These are phyloP conservation scores for Candida khao-thaluensis DNA, from an alignment of 805 yeast genomes.

Conservation along the genomic window DNA sequence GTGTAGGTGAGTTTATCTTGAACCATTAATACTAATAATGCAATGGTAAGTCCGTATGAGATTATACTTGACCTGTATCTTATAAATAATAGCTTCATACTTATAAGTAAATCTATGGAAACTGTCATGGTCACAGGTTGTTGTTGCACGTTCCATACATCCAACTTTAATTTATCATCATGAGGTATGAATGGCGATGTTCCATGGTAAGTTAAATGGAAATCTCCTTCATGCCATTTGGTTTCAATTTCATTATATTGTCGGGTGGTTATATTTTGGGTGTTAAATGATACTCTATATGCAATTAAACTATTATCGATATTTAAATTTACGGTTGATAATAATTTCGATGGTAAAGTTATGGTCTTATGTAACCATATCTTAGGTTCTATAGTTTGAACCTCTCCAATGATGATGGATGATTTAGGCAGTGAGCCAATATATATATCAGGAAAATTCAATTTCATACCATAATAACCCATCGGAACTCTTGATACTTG, in stretches of 20 bases:
- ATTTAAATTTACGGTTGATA: conserved; percentile 9
- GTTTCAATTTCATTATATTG: conserved; percentile 76
- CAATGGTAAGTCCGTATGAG: conserved; percentile 64
- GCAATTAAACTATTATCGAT: conserved; percentile 14
- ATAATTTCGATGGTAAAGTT: not conserved
- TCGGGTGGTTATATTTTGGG: conserved; percentile 25
- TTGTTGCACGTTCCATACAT: conserved; percentile 47
- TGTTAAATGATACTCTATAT: conserved; percentile 1
- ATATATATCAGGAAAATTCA: conserved; percentile 6
- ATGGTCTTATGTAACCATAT: conserved; percentile 2
- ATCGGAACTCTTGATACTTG: conserved; percentile 6
- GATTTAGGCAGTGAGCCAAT: not conserved
- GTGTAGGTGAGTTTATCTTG: conserved; percentile 42
- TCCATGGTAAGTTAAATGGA: conserved; percentile 56
- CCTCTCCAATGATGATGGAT: not conserved
- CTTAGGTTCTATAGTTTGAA: not conserved
- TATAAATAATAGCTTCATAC: conserved; percentile 67
- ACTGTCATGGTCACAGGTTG: conserved; percentile 8
- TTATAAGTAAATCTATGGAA: conserved; percentile 53
- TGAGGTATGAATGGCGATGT: conserved; percentile 71
- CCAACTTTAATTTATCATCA: conserved; percentile 34
- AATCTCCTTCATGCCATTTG: conserved; percentile 57
- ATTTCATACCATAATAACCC: conserved; percentile 1
- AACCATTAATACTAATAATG: conserved; percentile 48
- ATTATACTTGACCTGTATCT: conserved; percentile 76